Conservation (phyloP, 1,139 yeast genomes). For the Candida labiduridarum region DNA sequence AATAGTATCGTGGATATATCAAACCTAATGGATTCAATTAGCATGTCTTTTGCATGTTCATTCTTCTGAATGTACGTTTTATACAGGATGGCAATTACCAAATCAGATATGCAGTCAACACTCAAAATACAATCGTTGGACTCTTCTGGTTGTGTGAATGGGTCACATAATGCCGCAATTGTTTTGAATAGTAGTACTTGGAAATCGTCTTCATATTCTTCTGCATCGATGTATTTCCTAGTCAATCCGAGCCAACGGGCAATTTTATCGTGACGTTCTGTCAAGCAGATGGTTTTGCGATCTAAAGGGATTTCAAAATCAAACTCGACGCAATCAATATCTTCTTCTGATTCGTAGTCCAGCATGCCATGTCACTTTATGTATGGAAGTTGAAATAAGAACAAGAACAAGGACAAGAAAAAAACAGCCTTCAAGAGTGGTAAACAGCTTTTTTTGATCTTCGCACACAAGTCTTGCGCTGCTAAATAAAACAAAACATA, state of each 20-base stretch:
- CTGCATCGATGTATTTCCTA: slow-evolving; percentile 18
- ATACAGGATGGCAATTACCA: slow-evolving; percentile 47
- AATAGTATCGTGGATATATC: slow-evolving; percentile 42
- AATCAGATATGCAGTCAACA: slow-evolving; percentile 53
- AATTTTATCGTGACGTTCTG: slow-evolving; percentile 25
- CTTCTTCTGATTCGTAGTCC: slow-evolving; percentile 25
- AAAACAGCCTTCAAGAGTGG: not conserved
- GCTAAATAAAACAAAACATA: no score
- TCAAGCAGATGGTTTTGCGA: slow-evolving; percentile 18
- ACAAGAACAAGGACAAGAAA: not conserved
- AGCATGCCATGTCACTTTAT: slow-evolving; percentile 25
- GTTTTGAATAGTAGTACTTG: slow-evolving; percentile 25
- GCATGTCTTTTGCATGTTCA: slow-evolving; percentile 7
- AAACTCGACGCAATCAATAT: slow-evolving; percentile 25
- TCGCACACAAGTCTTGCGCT: not conserved
- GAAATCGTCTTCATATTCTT: slow-evolving; percentile 3
- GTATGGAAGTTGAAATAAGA: not conserved
- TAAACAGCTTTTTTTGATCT: not conserved
- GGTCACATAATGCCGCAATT: slow-evolving; percentile 57
- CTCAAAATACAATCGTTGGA: slow-evolving; percentile 55
- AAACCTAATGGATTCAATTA: slow-evolving; percentile 35
- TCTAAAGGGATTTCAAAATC: slow-evolving; percentile 28
- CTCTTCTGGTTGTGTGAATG: slow-evolving; percentile 69
- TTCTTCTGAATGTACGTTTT: slow-evolving; percentile 12
- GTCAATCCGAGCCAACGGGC: slow-evolving; percentile 22